These are phyloP conservation scores for Nannochloropsis salina DNA, from an alignment of 108 stramenopile genomes.

Conservation along the genomic window DNA sequence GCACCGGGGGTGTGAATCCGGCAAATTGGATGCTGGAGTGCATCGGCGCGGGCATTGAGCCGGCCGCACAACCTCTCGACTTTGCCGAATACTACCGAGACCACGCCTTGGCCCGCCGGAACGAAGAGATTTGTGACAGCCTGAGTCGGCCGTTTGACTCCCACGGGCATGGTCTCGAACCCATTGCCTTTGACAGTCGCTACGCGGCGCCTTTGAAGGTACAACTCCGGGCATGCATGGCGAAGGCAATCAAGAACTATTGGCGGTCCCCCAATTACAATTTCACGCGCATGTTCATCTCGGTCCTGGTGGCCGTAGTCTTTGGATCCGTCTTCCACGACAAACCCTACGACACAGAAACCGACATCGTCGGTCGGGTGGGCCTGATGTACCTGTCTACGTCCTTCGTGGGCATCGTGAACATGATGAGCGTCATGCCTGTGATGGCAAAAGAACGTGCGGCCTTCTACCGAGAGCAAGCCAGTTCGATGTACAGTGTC, in stretches of 20 bases:
- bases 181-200: conserved; percentile 21
- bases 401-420: conserved; percentile 43
- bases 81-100: conserved; percentile 21
- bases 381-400: conserved; percentile 53
- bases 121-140: conserved; percentile 17
- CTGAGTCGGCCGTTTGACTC: conserved; percentile 9
- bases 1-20: conserved; percentile 59
- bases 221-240: conserved; percentile 36
- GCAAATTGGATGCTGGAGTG: conserved; percentile 77
- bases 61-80: not conserved
- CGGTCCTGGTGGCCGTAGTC: conserved; percentile 45
- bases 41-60: conserved; percentile 53
- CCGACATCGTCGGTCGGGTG: conserved; percentile 26
- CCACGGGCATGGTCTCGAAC: not conserved
- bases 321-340: conserved; percentile 47
- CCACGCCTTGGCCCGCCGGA: conserved; percentile 18
- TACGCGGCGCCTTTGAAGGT: conserved; percentile 29
- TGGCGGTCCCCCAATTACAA: conserved; percentile 59
- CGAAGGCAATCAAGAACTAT: conserved; percentile 41
- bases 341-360: conserved; percentile 38
- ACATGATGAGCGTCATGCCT: conserved; percentile 44
- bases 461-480: conserved; percentile 54
- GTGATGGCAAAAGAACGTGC: conserved; percentile 43
- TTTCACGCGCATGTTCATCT: conserved; percentile 36
- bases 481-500: conserved; percentile 45